Conservation (phyloP, 2,329 filamentous ascomycete genomes). For the Alternaria gansuensis region DNA sequence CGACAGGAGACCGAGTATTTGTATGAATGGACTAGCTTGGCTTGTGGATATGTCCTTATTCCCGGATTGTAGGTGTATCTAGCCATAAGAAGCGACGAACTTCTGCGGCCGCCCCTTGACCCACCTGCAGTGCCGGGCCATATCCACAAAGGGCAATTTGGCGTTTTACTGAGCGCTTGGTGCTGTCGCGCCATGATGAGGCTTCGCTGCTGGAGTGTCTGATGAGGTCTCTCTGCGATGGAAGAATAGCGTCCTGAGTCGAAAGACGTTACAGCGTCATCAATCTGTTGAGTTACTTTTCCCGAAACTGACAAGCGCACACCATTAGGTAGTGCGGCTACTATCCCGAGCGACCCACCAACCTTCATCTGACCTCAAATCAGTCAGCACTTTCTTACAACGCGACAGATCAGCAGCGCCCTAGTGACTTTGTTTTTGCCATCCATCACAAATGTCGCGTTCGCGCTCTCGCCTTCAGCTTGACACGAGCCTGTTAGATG, state of each 20-base stretch:
- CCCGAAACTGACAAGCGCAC: slow-evolving; percentile 1
- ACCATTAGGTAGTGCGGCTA: not conserved
- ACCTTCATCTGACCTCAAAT: slow-evolving; percentile 11
- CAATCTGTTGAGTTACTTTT: not conserved
- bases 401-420: not conserved
- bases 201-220: not conserved
- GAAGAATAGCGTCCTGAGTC: not conserved
- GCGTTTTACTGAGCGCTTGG: slow-evolving; percentile 1
- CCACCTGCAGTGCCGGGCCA: slow-evolving; percentile 9
- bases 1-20: slow-evolving; percentile 10
- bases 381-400: slow-evolving; percentile 6
- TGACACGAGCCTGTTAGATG: not conserved
- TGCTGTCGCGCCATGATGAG: slow-evolving; percentile 6
- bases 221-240: not conserved
- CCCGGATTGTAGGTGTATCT: slow-evolving; percentile 18
- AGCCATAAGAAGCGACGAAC: slow-evolving; percentile 4
- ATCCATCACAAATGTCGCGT: not conserved
- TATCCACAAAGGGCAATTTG: not conserved
- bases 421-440: not conserved
- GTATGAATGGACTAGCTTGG: slow-evolving; percentile 7
- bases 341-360: slow-evolving; percentile 7
- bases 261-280: slow-evolving; percentile 17
- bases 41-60: slow-evolving; percentile 19
- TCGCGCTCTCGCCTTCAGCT: not conserved
- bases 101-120: slow-evolving; percentile 7